Base-by-base conservation (phyloP, 176 grass and related monocot species). In the Microstegium vimineum region DNA sequence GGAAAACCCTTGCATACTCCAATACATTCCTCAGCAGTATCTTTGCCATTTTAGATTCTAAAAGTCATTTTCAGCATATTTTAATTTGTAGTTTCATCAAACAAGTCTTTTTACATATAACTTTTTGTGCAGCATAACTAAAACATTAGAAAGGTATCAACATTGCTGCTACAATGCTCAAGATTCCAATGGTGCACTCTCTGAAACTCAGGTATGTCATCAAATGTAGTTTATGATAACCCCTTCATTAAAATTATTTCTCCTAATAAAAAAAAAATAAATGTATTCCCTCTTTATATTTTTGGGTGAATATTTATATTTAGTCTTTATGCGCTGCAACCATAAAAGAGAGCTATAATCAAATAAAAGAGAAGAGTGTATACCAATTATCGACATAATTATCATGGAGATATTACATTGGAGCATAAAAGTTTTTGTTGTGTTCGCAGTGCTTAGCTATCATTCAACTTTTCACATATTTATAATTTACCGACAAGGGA, bases 121-220 rank as follows among this genome's bases (percentile, higher is more conserved):
- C 3, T 78, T 86, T 33, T 15, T 70, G 51, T 71, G 83, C 59
- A 97, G 89, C 13, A 88, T 81, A 85, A 78, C 67, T 17, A 91
- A 93, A 79, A 97, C 94, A 76, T 79, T 97, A 72, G 89, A 97
- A 82, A 88, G 91, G 30, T 97, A 97, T n/a, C 91, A 93, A 76
- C 89, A 88, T 36, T 93, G 88, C 78, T 93, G 94, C 87, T 97
- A 87, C 57, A 91, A 93, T 71, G 70, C 91, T 43, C 91, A 97
- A 78, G 94, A 97, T 87, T 83, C 85, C 74, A 93, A 74, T 34
- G 71, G 69, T n/a, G 74, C 62, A 78, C 66, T 93, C 27, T 88
- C 83, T 81, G 94, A 97, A 84, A 86, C 89, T 59, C 94, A 97
- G 91, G 94, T 97, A 90, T 71, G 23, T 0, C 36, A 60, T 76